phyloP scores from a whole-genome alignment of 176 grass and related monocot species.

The Aegilops tauschii region DNA sequence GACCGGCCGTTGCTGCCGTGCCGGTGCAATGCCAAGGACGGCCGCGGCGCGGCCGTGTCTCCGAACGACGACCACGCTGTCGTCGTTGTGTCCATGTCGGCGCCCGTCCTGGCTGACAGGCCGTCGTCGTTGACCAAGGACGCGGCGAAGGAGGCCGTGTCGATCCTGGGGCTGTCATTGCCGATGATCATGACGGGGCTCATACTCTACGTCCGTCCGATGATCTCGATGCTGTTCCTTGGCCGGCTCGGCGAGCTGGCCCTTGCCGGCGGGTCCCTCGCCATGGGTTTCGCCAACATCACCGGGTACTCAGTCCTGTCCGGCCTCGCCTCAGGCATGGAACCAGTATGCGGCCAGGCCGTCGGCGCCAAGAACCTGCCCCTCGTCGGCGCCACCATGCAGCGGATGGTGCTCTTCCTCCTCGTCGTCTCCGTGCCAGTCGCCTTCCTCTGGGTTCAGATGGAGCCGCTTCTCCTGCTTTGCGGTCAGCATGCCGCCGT shows the following conservation, averaged over 20 bases:
- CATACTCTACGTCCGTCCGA: slow-evolving; percentile 77
- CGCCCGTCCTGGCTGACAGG: slow-evolving; percentile 17
- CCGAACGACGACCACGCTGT: background rate
- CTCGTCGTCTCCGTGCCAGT: slow-evolving; percentile 59
- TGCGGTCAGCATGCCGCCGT: slow-evolving; percentile 74
- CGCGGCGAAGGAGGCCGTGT: slow-evolving; percentile 7
- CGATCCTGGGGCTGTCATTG: slow-evolving; percentile 44
- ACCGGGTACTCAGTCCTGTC: slow-evolving; percentile 89
- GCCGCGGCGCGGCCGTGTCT: background rate
- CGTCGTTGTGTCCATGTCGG: background rate
- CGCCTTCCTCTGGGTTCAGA: slow-evolving; percentile 69
- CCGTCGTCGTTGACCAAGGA: slow-evolving; percentile 27
- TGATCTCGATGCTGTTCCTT: slow-evolving; percentile 98
- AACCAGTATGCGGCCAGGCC: slow-evolving; percentile 94
- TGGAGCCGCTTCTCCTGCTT: slow-evolving; percentile 73
- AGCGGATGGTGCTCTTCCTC: slow-evolving; percentile 74
- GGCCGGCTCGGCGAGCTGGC: slow-evolving; percentile 74
- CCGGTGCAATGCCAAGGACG: slow-evolving; percentile 30
- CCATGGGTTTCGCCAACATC: slow-evolving; percentile 96
- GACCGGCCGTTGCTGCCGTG: slow-evolving; percentile 6
- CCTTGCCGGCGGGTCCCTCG: slow-evolving; percentile 86
- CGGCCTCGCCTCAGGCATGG: slow-evolving; percentile 91
- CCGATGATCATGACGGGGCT: slow-evolving; percentile 91
- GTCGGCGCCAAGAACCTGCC: slow-evolving; percentile 60
- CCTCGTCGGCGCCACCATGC: slow-evolving; percentile 73